Percentiles rank a stretch among this genome's conserved stretches.
Evolutionary conservation across 345 rosid genomes (phyloP).

Genomic region (Acer saccharum): DNA sequence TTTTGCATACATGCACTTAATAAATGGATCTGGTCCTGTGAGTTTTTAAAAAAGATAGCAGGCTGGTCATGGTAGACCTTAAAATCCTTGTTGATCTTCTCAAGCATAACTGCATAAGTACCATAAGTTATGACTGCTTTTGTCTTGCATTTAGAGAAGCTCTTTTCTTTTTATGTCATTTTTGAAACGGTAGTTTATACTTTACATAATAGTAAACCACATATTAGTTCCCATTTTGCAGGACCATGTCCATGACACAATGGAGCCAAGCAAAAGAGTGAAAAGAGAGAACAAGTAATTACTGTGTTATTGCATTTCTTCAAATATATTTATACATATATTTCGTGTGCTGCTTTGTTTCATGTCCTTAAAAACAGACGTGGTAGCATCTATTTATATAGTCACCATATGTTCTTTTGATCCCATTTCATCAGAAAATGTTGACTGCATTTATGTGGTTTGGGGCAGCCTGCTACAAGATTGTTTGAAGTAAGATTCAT

Average conservation of each 20-base stretch:
- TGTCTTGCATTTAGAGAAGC: not conserved
- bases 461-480: not conserved
- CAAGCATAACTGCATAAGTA: not conserved
- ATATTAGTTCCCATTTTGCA: not conserved
- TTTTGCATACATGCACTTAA: not conserved
- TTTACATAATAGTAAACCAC: not conserved
- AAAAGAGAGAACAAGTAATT: not conserved
- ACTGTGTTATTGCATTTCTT: not conserved
- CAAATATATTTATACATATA: too few species aligned
- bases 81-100: not conserved
- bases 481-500: not conserved
- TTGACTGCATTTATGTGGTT: not conserved
- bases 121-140: not conserved
- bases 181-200: not conserved
- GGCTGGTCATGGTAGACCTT: not conserved
- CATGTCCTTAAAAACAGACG: not conserved
- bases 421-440: not conserved
- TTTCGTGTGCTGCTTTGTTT: not conserved
- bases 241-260: not conserved
- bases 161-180: not conserved
- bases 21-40: not conserved
- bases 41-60: not conserved
- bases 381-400: not conserved
- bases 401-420: not conserved
- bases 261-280: not conserved